Conservation (phyloP, 805 yeast genomes). For the Cyberlindnera japonica region DNA sequence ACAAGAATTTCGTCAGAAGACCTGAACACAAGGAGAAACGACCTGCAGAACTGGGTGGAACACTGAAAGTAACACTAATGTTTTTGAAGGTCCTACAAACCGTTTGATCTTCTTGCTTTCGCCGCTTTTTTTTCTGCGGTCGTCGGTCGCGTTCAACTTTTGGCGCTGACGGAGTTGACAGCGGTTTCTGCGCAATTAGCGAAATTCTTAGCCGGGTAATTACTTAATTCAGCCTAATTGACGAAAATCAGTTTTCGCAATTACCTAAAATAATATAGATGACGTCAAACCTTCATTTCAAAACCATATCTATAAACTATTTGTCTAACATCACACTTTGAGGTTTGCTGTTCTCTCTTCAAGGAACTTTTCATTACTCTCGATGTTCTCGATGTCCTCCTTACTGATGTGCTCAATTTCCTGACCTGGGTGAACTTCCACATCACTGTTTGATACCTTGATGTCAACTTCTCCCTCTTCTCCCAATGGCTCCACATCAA, state of each 20-base stretch:
- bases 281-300: slow-evolving; percentile 1
- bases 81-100: too few species aligned
- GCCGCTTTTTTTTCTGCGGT: slow-evolving; percentile 1
- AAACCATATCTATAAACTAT: not conserved
- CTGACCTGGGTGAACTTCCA: slow-evolving; percentile 44
- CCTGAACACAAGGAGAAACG: too few species aligned
- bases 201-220: slow-evolving; percentile 1
- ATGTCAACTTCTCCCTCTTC: slow-evolving; percentile 38
- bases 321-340: slow-evolving; percentile 3
- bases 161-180: not conserved
- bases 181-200: not conserved
- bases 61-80: too few species aligned
- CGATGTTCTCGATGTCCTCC: slow-evolving; percentile 41
- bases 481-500: slow-evolving; percentile 61
- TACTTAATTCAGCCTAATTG: not conserved
- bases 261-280: not conserved
- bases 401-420: slow-evolving; percentile 48
- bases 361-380: slow-evolving; percentile 31
- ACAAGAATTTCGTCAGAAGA: not conserved
- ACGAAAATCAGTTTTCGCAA: slow-evolving; percentile 1
- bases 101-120: too few species aligned
- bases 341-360: slow-evolving; percentile 27
- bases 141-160: not conserved
- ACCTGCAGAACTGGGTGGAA: too few species aligned
- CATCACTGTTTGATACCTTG: slow-evolving; percentile 28